Base-by-base conservation (phyloP, 352 stramenopile species). In the Globisporangium viniferum region DNA sequence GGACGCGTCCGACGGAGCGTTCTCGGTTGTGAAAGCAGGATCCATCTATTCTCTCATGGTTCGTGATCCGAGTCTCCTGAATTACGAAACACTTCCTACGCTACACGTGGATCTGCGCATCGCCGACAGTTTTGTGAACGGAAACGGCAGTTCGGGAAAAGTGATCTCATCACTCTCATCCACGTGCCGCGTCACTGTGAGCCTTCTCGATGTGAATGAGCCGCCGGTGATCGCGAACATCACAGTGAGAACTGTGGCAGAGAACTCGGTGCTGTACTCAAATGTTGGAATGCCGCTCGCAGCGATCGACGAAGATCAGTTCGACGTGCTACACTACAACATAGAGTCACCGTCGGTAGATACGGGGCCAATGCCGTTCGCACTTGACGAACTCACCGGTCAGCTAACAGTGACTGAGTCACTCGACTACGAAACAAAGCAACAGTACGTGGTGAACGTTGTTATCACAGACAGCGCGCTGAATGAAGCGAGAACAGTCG, bases 131-230 rank as follows among this genome's bases (percentile, higher is more conserved):
- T 68, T 68, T n/a, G 62, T 68, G 12, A 55, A 24, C 22, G 62
- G 49, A 29, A 24, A 41, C 36, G 31, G 29, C 18, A 61, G 22
- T 39, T 27, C 33, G 1, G 46, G 61, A 5, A 66, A 68, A 24
- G 49, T 63, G 7, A 69, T 82, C 35, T 82, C 75, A 3, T 87
- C 79, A 39, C 44, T 90, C 9, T 73, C 71, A 15, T 77, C 79
- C 10, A 71, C 56, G 5, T 90, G 81, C 48, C 10, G 44, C 14
- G 36, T 84, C 3, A 74, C 55, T 18, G 67, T 90, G 29, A 33
- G 77, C 22, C 61, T 90, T 0, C 9, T 73, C 41, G 73, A 88
- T 60, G 67, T 87, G 14, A 88, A 90, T 31, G 81, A 90, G 31
- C 59, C 78, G 22, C 81, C 81, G 5, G 56, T 61, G 14, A 73